phyloP scores from a whole-genome alignment of 805 yeast species.

The Myxozyma geophila region DNA sequence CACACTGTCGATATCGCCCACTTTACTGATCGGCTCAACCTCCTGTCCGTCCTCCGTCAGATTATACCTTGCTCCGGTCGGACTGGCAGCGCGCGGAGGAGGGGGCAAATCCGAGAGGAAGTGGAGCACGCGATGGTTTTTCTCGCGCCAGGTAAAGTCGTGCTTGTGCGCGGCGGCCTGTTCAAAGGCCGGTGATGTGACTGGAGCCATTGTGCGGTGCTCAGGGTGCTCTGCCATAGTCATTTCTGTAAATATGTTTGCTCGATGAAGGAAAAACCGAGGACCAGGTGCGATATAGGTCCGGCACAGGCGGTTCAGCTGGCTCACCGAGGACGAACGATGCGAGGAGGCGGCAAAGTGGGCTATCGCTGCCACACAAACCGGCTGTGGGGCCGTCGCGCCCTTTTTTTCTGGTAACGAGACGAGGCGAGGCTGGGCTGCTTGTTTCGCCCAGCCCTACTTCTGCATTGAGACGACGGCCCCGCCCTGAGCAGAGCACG shows the following conservation, averaged over 20 bases:
- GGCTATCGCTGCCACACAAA: too few species aligned
- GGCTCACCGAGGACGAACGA: too few species aligned
- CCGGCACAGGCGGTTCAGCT: too few species aligned
- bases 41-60: conserved; percentile 3
- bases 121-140: conserved; percentile 9
- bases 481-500: too few species aligned
- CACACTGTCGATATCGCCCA: neutral
- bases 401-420: too few species aligned
- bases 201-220: neutral
- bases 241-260: neutral
- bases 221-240: neutral
- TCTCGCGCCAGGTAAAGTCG: conserved; percentile 8
- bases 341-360: too few species aligned
- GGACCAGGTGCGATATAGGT: too few species aligned
- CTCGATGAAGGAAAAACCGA: too few species aligned
- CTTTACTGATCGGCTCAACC: neutral
- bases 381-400: too few species aligned
- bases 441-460: too few species aligned
- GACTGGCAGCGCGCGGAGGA: conserved; percentile 6
- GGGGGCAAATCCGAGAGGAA: conserved; percentile 15
- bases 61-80: conserved; percentile 7
- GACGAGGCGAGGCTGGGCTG: too few species aligned
- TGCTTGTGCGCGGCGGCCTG: neutral
- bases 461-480: too few species aligned
- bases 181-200: neutral